These are phyloP conservation scores for Kodamaea kakaduensis DNA, from an alignment of 805 yeast genomes.

Conservation along the genomic window DNA sequence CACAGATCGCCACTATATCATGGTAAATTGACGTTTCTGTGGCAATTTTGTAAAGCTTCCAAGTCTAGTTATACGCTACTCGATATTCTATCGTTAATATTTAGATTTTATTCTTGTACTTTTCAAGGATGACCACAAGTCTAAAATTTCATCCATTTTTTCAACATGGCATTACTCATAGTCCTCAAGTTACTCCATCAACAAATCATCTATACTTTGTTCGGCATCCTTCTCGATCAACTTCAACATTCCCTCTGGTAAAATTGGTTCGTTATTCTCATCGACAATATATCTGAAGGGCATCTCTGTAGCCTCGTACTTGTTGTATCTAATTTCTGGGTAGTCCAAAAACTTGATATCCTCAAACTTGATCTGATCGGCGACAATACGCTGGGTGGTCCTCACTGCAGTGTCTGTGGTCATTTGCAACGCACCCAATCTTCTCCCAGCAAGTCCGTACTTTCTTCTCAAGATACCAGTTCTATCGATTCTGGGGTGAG, in stretches of 20 bases:
- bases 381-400: conserved; percentile 79
- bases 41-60: no score
- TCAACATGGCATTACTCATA: no score
- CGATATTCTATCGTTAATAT: no score
- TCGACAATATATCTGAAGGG: conserved; percentile 88
- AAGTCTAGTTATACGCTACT: no score
- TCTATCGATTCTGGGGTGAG: conserved; percentile 90
- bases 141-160: no score
- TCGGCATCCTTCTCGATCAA: conserved; percentile 83
- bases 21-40: no score
- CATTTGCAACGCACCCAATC: conserved; percentile 89
- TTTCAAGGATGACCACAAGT: no score
- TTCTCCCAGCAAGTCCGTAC: conserved; percentile 81
- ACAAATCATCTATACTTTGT: conserved; percentile 71
- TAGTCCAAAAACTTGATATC: conserved; percentile 83
- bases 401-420: conserved; percentile 97
- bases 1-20: no score
- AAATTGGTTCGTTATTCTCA: conserved; percentile 61
- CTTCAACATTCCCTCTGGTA: conserved; percentile 89
- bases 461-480: conserved; percentile 81
- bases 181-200: conserved; percentile 37
- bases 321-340: conserved; percentile 86
- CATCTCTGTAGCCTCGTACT: conserved; percentile 94
- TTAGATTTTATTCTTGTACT: no score
- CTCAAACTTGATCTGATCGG: conserved; percentile 54